Evolutionary conservation across 2,329 filamentous ascomycete genomes (phyloP).

Genomic region (Pyrenochaeta sp.): DNA sequence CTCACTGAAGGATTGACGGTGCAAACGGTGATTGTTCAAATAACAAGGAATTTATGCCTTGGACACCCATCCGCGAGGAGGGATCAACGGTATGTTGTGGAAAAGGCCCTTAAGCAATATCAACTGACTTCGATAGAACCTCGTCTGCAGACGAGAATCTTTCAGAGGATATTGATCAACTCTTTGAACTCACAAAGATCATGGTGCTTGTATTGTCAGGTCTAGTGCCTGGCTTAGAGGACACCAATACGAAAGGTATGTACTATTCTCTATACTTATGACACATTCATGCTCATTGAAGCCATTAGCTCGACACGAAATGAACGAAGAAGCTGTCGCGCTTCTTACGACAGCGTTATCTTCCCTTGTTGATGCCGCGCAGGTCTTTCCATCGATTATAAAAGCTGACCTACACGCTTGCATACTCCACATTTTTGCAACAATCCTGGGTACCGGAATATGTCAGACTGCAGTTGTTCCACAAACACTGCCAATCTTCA

Average conservation of each 20-base stretch:
- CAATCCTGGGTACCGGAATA: slow-evolving; percentile 83
- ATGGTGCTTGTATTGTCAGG: slow-evolving; percentile 93
- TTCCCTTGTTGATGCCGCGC: slow-evolving; percentile 90
- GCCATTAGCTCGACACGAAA: slow-evolving; percentile 71
- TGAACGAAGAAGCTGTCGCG: slow-evolving; percentile 85
- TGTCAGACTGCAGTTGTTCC: slow-evolving; percentile 92
- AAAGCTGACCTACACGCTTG: slow-evolving; percentile 95
- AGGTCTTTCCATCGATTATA: slow-evolving; percentile 96
- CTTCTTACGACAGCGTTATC: slow-evolving; percentile 83
- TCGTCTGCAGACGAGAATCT: slow-evolving; percentile 72
- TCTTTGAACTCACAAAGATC: slow-evolving; percentile 95
- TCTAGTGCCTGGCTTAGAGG: slow-evolving; percentile 81
- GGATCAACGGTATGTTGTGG: slow-evolving; percentile 60
- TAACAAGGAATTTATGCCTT: slow-evolving; percentile 87
- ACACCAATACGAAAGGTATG: slow-evolving; percentile 54
- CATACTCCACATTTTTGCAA: slow-evolving; percentile 95
- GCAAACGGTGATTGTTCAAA: slow-evolving; percentile 91
- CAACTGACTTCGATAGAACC: slow-evolving; percentile 28
- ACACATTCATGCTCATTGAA: slow-evolving; percentile 41
- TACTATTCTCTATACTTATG: neutral
- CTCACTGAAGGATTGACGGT: slow-evolving; percentile 90
- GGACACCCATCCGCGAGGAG: slow-evolving; percentile 88
- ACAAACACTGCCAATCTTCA: slow-evolving; percentile 87
- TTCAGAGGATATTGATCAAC: slow-evolving; percentile 95
- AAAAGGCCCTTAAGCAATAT: neutral